These are phyloP conservation scores for Chloranthus sessilifolius DNA, from an alignment of 164 flowering plant species.

Conservation along the genomic window DNA sequence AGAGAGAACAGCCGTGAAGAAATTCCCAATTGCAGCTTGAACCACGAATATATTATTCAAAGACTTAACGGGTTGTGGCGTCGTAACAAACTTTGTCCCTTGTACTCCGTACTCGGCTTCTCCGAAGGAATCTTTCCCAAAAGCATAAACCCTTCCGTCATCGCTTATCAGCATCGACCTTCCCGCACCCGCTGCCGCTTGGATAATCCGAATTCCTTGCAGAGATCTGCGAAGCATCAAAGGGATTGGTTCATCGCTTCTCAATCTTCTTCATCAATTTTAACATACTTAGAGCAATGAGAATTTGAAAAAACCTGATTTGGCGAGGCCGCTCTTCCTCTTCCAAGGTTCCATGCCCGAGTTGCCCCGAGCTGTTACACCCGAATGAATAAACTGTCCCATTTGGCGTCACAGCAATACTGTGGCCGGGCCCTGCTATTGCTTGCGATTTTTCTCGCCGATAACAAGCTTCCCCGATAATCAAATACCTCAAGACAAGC, in stretches of 20 bases:
- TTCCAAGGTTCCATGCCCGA: conserved; percentile 84
- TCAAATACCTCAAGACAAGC: conserved; percentile 75
- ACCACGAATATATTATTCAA: conserved; percentile 81
- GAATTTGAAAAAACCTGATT: conserved; percentile 56
- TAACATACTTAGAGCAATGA: neutral
- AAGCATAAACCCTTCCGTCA: conserved; percentile 77
- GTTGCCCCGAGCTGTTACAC: conserved; percentile 88
- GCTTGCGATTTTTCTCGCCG: conserved; percentile 89
- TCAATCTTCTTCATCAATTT: conserved; percentile 2
- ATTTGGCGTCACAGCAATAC: conserved; percentile 77
- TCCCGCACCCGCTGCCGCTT: conserved; percentile 90
- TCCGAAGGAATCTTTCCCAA: conserved; percentile 92
- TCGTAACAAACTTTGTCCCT: conserved; percentile 53
- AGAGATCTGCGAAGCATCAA: conserved; percentile 58
- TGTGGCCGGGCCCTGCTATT: conserved; percentile 95
- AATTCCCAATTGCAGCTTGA: conserved; percentile 93
- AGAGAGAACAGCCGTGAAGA: conserved; percentile 91
- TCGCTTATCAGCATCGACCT: conserved; percentile 94
- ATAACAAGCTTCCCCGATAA: conserved; percentile 86
- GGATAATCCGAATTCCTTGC: conserved; percentile 89
- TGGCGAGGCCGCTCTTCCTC: conserved; percentile 73
- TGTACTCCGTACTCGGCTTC: conserved; percentile 70
- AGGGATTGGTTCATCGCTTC: conserved; percentile 4
- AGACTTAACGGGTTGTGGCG: conserved; percentile 78
- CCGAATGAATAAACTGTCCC: conserved; percentile 89